These are phyloP conservation scores for Blastomyces parvus DNA, from an alignment of 2,329 filamentous ascomycete genomes.

Conservation along the genomic window DNA sequence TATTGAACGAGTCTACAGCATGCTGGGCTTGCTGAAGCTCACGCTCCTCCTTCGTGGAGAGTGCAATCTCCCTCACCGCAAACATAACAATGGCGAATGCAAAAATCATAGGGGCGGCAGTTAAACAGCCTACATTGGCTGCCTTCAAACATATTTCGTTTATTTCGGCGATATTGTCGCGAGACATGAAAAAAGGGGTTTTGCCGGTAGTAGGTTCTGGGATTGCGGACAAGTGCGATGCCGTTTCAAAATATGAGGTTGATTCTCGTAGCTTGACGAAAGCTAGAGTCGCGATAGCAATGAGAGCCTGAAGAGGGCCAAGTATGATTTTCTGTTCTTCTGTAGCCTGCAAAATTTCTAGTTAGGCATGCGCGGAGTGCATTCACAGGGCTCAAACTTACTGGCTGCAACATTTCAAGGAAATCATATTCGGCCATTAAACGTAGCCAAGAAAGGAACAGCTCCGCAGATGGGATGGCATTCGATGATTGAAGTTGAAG, in stretches of 20 bases:
- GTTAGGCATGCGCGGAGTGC: constrained; percentile 16
- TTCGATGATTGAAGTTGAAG: constrained; percentile 54
- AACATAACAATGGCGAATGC: constrained; percentile 72
- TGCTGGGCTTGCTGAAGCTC: constrained; percentile 36
- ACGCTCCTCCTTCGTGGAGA: constrained; percentile 49
- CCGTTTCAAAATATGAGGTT: constrained; percentile 41
- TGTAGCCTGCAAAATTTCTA: constrained; percentile 27
- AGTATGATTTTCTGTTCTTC: constrained; percentile 31
- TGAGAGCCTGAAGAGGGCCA: constrained; percentile 58
- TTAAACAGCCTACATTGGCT: constrained; percentile 46
- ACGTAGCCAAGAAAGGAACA: constrained; percentile 64
- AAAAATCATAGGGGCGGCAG: constrained; percentile 64
- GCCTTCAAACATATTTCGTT: constrained; percentile 60
- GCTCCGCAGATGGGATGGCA: constrained; percentile 48
- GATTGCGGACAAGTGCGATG: constrained; percentile 18
- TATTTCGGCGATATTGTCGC: constrained; percentile 60
- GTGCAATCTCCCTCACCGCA: constrained; percentile 55
- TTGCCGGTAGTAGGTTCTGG: constrained; percentile 18
- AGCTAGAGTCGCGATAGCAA: constrained; percentile 59
- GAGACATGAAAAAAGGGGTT: constrained; percentile 58
- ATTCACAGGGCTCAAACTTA: constrained; percentile 33
- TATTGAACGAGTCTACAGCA: constrained; percentile 33
- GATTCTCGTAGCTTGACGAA: constrained; percentile 60
- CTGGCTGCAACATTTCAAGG: constrained; percentile 53
- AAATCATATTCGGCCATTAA: constrained; percentile 61